Evolutionary conservation across 345 rosid genomes (phyloP).

Genomic region (Erucastrum elatum): DNA sequence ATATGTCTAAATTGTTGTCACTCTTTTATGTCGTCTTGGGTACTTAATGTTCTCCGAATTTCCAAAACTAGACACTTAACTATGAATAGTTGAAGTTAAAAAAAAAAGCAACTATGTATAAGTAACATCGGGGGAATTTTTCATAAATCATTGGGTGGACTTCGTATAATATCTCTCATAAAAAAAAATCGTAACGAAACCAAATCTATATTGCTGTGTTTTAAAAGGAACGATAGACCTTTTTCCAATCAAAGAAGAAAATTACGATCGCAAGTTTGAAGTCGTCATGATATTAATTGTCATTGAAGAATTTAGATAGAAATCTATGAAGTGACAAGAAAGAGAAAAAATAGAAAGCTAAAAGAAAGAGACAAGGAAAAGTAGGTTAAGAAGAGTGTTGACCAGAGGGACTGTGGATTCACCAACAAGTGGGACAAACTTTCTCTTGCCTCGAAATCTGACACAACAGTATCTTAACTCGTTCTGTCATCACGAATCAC

Average conservation of each 20-base stretch:
- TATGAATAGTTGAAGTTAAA: neutral
- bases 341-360: conserved; percentile 36
- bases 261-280: conserved; percentile 18
- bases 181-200: conserved; percentile 13
- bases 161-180: conserved; percentile 3
- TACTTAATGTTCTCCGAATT: neutral
- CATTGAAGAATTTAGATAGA: conserved; percentile 26
- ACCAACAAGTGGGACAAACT: conserved; percentile 46
- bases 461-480: conserved; percentile 42
- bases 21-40: neutral
- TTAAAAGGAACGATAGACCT: conserved; percentile 17
- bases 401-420: conserved; percentile 41
- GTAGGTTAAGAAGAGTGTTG: conserved; percentile 34
- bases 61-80: conserved; percentile 1
- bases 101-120: neutral
- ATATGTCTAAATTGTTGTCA: conserved; percentile 6
- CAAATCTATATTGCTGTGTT: conserved; percentile 28
- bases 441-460: conserved; percentile 38
- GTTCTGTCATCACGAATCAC: conserved; percentile 29
- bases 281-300: conserved; percentile 17
- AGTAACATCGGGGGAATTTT: neutral
- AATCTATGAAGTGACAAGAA: conserved; percentile 37
- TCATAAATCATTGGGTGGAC: neutral
- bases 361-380: conserved; percentile 31
- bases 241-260: conserved; percentile 12